Evolutionary conservation across 23 red algal species (phyloP).

Genomic region (Gracilaria domingensis): DNA sequence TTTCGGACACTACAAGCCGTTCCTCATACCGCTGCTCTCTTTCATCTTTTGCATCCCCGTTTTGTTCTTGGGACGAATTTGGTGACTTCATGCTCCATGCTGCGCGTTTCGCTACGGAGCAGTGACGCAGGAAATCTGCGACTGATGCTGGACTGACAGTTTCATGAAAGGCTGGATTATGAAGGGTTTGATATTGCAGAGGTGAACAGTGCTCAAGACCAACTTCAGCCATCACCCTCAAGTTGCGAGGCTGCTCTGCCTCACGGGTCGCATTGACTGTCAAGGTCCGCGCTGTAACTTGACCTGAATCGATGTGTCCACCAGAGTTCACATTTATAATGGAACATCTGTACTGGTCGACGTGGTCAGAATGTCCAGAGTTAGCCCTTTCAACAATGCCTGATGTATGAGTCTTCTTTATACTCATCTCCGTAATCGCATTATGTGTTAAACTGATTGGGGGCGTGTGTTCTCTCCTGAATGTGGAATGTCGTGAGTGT

Average conservation of each 20-base stretch:
- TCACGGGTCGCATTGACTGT: background rate
- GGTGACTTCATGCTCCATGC: background rate
- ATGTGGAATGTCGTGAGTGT: slow-evolving; percentile 3
- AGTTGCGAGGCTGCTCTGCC: background rate
- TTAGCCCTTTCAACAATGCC: background rate
- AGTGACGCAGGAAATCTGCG: background rate
- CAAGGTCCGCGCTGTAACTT: background rate
- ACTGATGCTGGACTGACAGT: too few relatives aligned
- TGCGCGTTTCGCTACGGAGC: background rate
- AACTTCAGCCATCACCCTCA: background rate
- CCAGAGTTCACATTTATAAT: slow-evolving; percentile 4
- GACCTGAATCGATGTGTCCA: background rate
- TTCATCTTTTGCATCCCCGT: background rate
- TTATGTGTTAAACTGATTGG: slow-evolving; percentile 6
- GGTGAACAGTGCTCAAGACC: background rate
- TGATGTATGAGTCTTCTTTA: background rate
- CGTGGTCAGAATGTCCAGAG: background rate
- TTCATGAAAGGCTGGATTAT: too few relatives aligned
- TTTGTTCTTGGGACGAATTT: background rate
- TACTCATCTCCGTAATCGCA: background rate
- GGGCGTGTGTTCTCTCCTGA: background rate
- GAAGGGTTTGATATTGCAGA: background rate
- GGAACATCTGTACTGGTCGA: background rate
- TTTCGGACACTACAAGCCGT: slow-evolving; percentile 16
- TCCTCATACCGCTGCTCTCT: background rate